Evolutionary conservation across 495 filamentous ascomycete genomes (phyloP).

Genomic region (Penicillium lagena): DNA sequence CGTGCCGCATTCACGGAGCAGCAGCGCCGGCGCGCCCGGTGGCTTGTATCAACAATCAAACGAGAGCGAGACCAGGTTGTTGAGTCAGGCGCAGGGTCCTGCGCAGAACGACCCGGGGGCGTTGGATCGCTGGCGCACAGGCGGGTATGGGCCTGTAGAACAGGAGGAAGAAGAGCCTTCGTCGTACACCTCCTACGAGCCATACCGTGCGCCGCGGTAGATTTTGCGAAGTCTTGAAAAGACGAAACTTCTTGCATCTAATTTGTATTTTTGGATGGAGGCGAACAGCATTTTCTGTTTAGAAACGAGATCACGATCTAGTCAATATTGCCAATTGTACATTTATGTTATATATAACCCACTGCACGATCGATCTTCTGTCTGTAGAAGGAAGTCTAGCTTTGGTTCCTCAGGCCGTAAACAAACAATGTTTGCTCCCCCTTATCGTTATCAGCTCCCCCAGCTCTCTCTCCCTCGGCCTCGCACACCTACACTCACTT

Average conservation of each 20-base stretch:
- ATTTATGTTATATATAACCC: too few species aligned
- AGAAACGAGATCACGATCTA: slow-evolving; percentile 6
- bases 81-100: slow-evolving; percentile 36
- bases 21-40: slow-evolving; percentile 14
- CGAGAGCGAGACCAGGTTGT: slow-evolving; percentile 39
- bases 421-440: too few species aligned
- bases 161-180: slow-evolving; percentile 28
- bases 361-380: too few species aligned
- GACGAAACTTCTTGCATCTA: slow-evolving; percentile 2
- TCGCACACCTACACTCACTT: too few species aligned
- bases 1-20: slow-evolving; percentile 20
- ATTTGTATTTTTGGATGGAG: neutral
- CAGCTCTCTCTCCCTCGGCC: too few species aligned
- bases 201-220: slow-evolving; percentile 26
- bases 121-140: slow-evolving; percentile 40
- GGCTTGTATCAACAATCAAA: slow-evolving; percentile 31
- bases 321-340: too few species aligned
- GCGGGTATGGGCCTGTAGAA: slow-evolving; percentile 42
- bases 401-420: too few species aligned
- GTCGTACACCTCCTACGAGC: slow-evolving; percentile 32
- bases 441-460: too few species aligned
- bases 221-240: neutral
- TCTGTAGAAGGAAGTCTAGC: too few species aligned
- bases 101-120: slow-evolving; percentile 19
- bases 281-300: neutral